These are phyloP conservation scores for Uncinocarpus reesii DNA, from an alignment of 2,329 filamentous ascomycete species.

Conservation along the genomic window DNA sequence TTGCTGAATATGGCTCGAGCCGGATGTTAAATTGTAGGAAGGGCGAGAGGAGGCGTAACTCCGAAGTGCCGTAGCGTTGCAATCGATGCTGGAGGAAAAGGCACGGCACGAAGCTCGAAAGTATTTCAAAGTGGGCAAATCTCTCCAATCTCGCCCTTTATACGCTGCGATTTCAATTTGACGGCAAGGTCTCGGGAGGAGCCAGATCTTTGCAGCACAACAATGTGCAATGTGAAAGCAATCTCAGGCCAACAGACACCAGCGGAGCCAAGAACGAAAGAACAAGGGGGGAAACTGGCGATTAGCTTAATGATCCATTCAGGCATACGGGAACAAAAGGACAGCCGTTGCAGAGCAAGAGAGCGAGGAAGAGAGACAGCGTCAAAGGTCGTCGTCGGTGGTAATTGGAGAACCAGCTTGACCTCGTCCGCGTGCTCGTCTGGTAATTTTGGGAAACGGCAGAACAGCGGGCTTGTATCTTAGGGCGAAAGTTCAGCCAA, in stretches of 20 bases:
- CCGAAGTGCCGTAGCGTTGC: background rate
- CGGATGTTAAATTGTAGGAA: background rate
- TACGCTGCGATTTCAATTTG: background rate
- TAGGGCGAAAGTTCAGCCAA: background rate
- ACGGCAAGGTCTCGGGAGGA: background rate
- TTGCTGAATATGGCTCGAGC: background rate
- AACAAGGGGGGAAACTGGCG: background rate
- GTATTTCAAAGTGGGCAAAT: background rate
- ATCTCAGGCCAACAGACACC: background rate
- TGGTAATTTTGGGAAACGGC: slow-evolving; percentile 10
- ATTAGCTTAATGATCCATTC: background rate
- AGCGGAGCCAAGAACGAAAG: background rate
- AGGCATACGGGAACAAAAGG: slow-evolving; percentile 5
- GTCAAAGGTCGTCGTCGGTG: slow-evolving; percentile 4
- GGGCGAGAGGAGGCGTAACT: background rate
- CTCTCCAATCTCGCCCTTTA: background rate
- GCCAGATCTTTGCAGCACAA: background rate
- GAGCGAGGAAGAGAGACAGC: background rate
- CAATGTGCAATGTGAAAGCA: background rate
- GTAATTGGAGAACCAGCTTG: slow-evolving; percentile 9
- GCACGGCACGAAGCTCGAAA: background rate
- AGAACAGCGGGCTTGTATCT: slow-evolving; percentile 1
- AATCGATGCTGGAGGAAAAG: background rate
- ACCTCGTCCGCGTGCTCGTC: slow-evolving; percentile 11
- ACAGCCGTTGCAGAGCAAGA: slow-evolving; percentile 1